Percentiles rank a stretch among this genome's conserved stretches.
Conservation (phyloP, 2,329 filamentous ascomycete species). For the Albifimbria verrucaria region DNA sequence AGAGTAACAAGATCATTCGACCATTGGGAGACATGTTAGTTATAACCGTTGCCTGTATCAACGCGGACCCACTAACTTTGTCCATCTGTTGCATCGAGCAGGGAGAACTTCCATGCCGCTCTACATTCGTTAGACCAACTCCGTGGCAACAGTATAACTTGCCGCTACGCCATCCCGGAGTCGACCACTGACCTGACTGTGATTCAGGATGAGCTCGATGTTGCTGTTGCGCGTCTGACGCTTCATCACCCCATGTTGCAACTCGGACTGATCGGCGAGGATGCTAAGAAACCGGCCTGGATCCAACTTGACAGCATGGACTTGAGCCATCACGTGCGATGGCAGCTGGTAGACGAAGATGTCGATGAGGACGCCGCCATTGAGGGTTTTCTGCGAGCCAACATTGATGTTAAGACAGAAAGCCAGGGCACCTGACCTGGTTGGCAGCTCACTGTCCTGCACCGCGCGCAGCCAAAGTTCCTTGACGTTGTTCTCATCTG, state of each 20-base stretch:
- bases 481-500: conserved; percentile 23
- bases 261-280: conserved; percentile 12
- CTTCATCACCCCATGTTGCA: conserved; percentile 17
- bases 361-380: conserved; percentile 4
- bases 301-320: conserved; percentile 13
- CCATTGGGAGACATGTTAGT: conserved; percentile 1
- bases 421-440: conserved; percentile 18
- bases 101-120: not conserved
- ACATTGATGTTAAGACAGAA: conserved; percentile 14
- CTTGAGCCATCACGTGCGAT: conserved; percentile 13
- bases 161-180: conserved; percentile 9
- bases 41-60: not conserved
- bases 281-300: conserved; percentile 12
- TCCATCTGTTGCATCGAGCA: not conserved
- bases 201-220: conserved; percentile 6
- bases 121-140: not conserved
- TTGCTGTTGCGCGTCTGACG: conserved; percentile 11
- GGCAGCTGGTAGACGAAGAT: conserved; percentile 5
- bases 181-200: not conserved
- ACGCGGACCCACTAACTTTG: not conserved
- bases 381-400: not conserved
- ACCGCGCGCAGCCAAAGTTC: conserved; percentile 1
- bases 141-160: conserved; percentile 7
- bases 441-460: conserved; percentile 20
- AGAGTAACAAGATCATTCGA: not conserved